Evolutionary conservation across 257 asterid species (phyloP), one percentile per base, ranked within the genome.

Genomic region (Solanum tarijense): DNA sequence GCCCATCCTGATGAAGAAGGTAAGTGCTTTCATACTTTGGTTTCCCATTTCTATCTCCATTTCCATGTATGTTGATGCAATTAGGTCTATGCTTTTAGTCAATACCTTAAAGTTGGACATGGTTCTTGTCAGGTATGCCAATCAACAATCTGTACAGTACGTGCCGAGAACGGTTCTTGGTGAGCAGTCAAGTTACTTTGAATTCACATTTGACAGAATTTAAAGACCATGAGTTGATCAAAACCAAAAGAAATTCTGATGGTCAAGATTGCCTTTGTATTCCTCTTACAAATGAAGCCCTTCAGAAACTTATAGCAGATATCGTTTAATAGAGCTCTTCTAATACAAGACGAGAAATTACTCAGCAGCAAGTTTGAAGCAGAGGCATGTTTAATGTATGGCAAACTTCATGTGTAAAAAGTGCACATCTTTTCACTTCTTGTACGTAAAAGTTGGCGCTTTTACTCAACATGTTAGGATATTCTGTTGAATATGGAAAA

Each of bases 121-220:
- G 39, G 20, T 83, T 69, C 68, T 83, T 74, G 85, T 36, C 94
- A 96, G 99, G 99, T 89, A 96, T 97, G 98, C 98, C 96, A 7
- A 87, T 90, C 79, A 94, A 94, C 90, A 94, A 86, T 83, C 65
- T 97, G 87, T 96, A 97, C 92, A 87, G 96, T 4, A 88, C 91
- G 18, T 97, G 98, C 88, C 93, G 98, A n/a, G 99, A 95, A 88
- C 94, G 95, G 8, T 97, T 96, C 89, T 88, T 97, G 41, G 99
- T 95, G 92, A 95, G 99, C 86, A 95, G 96, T 92, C 99, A 95
- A 89, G 90, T 95, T 75, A 96, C 98, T 69, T 92, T 96, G 87
- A 97, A 95, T 91, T 94, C 99, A 75, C 99, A 97, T 91, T 86
- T 95, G 88, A 96, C 98, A 78, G 99, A 97, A 89, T 97, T 96